Base-by-base conservation (phyloP, 306 rosid genomes). In the Trichosanthes cucumerina region DNA sequence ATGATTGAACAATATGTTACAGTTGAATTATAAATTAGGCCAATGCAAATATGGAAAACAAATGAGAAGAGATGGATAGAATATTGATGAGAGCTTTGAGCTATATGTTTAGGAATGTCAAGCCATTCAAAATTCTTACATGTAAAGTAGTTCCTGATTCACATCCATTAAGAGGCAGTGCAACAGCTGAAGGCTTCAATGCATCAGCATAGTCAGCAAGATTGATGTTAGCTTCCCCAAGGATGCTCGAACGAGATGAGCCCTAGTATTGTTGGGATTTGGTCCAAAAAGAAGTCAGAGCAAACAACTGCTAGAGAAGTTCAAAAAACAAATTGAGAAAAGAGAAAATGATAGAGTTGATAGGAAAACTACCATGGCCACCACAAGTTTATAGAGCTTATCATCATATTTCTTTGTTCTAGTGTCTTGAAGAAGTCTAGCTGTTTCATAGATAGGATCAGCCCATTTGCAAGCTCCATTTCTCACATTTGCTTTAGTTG, bases 381-480 rank as follows among this genome's bases (percentile, higher is more conserved):
- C 91, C 68, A 96, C 91, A 65, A 96, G 82, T 84, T 91, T 96
- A 82, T 96, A 96, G 79, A 88, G 80, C 87, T 93, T 96, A 80
- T 96, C 98, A 65, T 96, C 99, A 78, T 83, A 93, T 79, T 88
- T 89, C 85, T 88, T 89, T 82, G 98, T 91, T 84, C 87, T 96
- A 75, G 82, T 82, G 85, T 96, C 99, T 84, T 89, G 99, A 76
- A 96, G 93, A 80, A 96, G 98, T 80, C 96, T 90, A 44, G 99
- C 91, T 79, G 98, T 92, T 88, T 96, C 99, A 81, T 96, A 96
- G 79, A 96, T 96, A 46, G 99, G 99, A 81, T 96, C 99, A 24
- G 87, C 88, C 99, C 99, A 96, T 85, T 96, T 96, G 91, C 98
- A 96, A 34, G 96, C 84, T 60, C 98, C 99, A 87, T 91, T 96